Base-by-base conservation (phyloP, 306 rosid species). In the Quercus gilva region DNA sequence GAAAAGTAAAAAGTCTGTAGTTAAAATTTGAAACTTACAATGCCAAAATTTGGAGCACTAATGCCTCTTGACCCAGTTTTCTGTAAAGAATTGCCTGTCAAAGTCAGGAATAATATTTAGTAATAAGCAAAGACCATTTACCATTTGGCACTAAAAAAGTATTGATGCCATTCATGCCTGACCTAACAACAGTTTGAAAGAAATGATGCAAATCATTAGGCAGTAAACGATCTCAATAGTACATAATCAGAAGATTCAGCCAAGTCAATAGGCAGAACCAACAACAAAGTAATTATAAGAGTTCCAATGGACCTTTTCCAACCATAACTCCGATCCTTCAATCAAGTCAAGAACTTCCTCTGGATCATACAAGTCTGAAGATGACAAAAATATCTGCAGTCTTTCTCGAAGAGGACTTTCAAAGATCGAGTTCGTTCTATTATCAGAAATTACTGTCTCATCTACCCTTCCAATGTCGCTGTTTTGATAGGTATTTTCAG, bases 41-140 rank as follows among this genome's bases (percentile, higher is more conserved):
- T 77, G 99, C 99, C 91, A 95, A 85, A 80, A 95, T 95, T 83
- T 88, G 97, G 85, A 95, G 98, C 60, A 95, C 99, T 88, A 93
- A 81, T 35, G 91, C 87, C 92, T 95, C 99, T 71, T 95, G 98
- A 84, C 99, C 99, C 74, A 95, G 90, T 89, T 90, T 92, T 78
- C 94, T 91, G 89, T 95, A 95, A 29, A 95, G 90, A 85, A 95
- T 91, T 69, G 99, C 98, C 99, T 95, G 93, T 83, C 59, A 82
- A 76, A 49, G 35, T 78, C 74, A 81, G 31, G 75, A 77, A 64
- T 74, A 69, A 74, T 18, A 63, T 10, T 70, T 71, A 55, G 78
- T 43, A 61, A 9, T 53, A 33, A 29, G 55, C 55, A 52, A 45
- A 51, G 61, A 77, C 45, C 25, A 64, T 7, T 37, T 37, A 63